These are phyloP conservation scores for Liriodendron chinense DNA, from an alignment of 164 flowering plant genomes.

Conservation along the genomic window DNA sequence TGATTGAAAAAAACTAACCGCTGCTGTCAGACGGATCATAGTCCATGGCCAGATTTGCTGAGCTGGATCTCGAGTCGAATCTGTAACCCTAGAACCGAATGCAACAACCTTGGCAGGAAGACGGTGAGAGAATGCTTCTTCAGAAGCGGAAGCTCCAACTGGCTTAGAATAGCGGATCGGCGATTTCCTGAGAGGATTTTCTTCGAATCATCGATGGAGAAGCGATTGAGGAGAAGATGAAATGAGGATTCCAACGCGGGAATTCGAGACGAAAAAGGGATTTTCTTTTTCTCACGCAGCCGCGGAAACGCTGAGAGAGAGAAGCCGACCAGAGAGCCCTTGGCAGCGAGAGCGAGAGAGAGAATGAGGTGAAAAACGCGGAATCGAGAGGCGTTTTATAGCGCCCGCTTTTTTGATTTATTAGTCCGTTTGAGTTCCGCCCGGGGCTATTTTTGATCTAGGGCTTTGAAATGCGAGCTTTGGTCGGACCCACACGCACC, in stretches of 20 bases:
- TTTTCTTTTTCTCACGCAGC: not conserved
- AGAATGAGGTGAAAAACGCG: not conserved
- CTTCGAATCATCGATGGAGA: not conserved
- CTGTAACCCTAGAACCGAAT: slow-evolving; percentile 5
- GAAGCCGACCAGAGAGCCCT: not conserved
- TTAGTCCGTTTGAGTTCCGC: slow-evolving; percentile 6
- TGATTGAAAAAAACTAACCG: slow-evolving; percentile 18
- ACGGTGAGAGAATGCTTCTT: not conserved
- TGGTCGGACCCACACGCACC: no score
- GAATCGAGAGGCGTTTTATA: slow-evolving; percentile 3
- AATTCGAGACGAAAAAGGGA: not conserved
- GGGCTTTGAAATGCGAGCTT: not conserved
- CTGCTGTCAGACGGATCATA: slow-evolving; percentile 50
- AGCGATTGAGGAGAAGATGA: not conserved
- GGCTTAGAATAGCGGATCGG: not conserved
- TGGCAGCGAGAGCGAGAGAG: not conserved
- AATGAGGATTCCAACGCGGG: not conserved
- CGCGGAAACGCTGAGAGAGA: not conserved
- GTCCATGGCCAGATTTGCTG: slow-evolving; percentile 35
- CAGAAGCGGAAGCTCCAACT: not conserved
- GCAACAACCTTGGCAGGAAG: not conserved
- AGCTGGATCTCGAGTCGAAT: not conserved
- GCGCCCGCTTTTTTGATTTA: slow-evolving; percentile 2
- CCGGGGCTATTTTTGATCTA: not conserved
- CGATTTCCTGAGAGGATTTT: not conserved